These are phyloP conservation scores for Oryza glumipatula DNA, from an alignment of 176 grass and related monocot genomes.

Conservation along the genomic window DNA sequence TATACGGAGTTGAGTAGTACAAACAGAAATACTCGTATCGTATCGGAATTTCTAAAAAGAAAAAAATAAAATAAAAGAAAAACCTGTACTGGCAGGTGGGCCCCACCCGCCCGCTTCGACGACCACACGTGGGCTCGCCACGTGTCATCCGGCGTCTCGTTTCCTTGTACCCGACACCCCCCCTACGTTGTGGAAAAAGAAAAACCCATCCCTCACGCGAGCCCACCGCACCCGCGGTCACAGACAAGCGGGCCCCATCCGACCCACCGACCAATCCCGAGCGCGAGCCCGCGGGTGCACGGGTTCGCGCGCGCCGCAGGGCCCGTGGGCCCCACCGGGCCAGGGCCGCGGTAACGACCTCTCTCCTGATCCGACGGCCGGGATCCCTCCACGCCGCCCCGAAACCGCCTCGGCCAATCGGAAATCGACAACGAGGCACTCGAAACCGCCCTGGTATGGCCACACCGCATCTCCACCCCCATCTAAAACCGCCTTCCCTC, in stretches of 20 bases:
- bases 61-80: no score
- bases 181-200: background rate
- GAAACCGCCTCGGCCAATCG: background rate
- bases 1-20: no score
- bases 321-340: background rate
- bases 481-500: slow-evolving; percentile 34
- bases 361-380: background rate
- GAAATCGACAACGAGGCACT: slow-evolving; percentile 37
- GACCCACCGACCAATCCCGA: slow-evolving; percentile 22
- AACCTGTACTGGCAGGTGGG: background rate
- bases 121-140: background rate
- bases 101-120: background rate
- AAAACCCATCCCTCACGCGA: background rate
- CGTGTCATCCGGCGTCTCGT: slow-evolving; percentile 1
- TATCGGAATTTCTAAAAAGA: no score
- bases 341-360: background rate
- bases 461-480: slow-evolving; percentile 18
- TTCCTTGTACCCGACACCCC: slow-evolving; percentile 34
- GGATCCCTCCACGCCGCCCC: slow-evolving; percentile 36
- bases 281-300: background rate
- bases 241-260: background rate
- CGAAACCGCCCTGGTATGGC: slow-evolving; percentile 50
- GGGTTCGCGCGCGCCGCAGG: background rate
- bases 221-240: fast-evolving
- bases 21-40: no score